Conservation (phyloP, 371 early-diverging fungal species). For the Rhizomucor pusillus region DNA sequence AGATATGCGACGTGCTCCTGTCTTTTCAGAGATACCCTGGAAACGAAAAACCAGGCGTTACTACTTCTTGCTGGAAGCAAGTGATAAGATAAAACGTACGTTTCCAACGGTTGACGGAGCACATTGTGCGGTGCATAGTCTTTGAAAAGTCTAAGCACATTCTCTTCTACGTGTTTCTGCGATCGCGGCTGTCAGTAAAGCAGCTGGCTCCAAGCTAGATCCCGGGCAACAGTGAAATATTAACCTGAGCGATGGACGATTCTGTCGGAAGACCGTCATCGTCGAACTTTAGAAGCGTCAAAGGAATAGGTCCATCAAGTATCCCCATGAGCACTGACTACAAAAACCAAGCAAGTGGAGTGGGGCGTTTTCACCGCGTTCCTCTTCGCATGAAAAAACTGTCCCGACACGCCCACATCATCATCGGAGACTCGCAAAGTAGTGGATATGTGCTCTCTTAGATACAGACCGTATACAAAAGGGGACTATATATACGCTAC, state of each 20-base stretch:
- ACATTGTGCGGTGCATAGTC: conserved; percentile 34
- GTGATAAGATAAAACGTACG: conserved; percentile 5
- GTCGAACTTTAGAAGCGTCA: conserved; percentile 25
- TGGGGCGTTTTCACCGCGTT: too few species aligned
- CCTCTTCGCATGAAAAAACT: too few species aligned
- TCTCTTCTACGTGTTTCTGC: conserved; percentile 20
- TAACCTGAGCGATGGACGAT: conserved; percentile 55
- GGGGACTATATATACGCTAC: too few species aligned
- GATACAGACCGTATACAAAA: too few species aligned
- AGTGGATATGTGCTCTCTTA: too few species aligned
- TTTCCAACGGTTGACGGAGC: conserved; percentile 17
- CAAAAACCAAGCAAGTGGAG: neutral
- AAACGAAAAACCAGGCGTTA: too few species aligned
- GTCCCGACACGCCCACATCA: too few species aligned
- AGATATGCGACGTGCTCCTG: conserved; percentile 61
- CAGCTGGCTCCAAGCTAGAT: too few species aligned
- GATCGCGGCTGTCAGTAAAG: neutral
- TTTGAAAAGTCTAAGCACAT: conserved; percentile 28
- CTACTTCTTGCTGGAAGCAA: too few species aligned
- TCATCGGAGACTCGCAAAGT: too few species aligned
- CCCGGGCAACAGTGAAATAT: too few species aligned
- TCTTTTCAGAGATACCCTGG: conserved; percentile 50
- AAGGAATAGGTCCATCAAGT: conserved; percentile 22
- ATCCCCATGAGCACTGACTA: conserved; percentile 23
- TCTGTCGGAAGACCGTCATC: conserved; percentile 52